Percentiles rank a stretch among this genome's conserved stretches.
Evolutionary conservation across 2,329 filamentous ascomycete genomes (phyloP).

Genomic region (Verruconis gallopava): DNA sequence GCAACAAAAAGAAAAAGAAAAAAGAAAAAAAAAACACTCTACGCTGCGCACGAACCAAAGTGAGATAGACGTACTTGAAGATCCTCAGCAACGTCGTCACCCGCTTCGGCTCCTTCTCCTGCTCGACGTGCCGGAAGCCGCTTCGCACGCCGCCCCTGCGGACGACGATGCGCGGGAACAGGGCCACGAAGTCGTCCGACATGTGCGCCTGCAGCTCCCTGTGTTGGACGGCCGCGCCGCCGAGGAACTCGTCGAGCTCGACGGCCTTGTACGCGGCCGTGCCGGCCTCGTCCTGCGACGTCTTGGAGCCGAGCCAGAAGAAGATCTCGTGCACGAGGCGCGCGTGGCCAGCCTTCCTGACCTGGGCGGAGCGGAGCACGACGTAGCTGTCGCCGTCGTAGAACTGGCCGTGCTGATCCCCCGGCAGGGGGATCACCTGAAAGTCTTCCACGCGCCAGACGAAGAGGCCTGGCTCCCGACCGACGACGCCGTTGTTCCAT

Average conservation of each 20-base stretch:
- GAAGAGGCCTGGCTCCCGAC: conserved; percentile 39
- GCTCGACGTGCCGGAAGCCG: conserved; percentile 51
- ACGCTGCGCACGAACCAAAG: neutral
- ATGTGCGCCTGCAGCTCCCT: conserved; percentile 48
- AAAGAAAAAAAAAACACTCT: too few relatives aligned
- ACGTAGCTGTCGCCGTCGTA: conserved; percentile 59
- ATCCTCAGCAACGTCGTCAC: conserved; percentile 45
- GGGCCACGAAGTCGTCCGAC: conserved; percentile 45
- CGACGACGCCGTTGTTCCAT: conserved; percentile 48
- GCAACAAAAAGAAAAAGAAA: too few relatives aligned
- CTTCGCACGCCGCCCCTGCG: conserved; percentile 47
- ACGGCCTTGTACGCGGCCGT: conserved; percentile 59
- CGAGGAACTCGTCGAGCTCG: conserved; percentile 54
- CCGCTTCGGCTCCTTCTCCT: conserved; percentile 29
- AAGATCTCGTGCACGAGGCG: conserved; percentile 51
- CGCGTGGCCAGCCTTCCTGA: conserved; percentile 33
- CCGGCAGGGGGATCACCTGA: conserved; percentile 48
- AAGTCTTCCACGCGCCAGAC: conserved; percentile 59
- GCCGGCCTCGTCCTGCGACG: conserved; percentile 55
- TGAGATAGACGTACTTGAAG: conserved; percentile 34
- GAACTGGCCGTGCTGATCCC: conserved; percentile 45
- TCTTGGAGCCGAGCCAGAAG: conserved; percentile 56
- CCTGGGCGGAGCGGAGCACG: conserved; percentile 45
- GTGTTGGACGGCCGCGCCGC: conserved; percentile 49
- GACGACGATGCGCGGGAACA: conserved; percentile 50